These are phyloP conservation scores for Tetragonia tetragonoides DNA, from an alignment of 148 eudicot species.

Conservation along the genomic window DNA sequence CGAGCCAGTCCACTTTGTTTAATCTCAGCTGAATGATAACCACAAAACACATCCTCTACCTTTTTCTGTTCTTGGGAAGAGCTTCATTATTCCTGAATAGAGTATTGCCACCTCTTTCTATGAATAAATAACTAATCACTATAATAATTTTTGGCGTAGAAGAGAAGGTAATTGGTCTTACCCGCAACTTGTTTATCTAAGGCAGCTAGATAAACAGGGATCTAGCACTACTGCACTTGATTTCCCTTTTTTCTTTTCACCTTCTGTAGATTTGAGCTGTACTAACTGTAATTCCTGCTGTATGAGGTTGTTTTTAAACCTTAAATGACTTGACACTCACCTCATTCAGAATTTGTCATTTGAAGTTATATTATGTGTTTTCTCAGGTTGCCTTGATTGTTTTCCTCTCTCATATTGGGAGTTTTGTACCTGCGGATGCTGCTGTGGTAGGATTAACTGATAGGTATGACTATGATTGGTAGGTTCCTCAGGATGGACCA, in stretches of 20 bases:
- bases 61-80: no score
- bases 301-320: neutral
- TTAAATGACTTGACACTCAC: neutral
- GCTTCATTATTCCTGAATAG: no score
- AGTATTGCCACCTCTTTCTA: no score
- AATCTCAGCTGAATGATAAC: no score
- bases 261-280: neutral
- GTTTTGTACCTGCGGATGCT: constrained; percentile 97
- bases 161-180: neutral
- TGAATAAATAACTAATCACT: no score
- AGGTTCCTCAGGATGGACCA: constrained; percentile 1
- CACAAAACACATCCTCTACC: no score
- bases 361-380: constrained; percentile 15
- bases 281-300: neutral
- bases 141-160: neutral
- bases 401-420: constrained; percentile 95
- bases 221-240: neutral
- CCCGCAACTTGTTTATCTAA: neutral
- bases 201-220: neutral
- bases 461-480: constrained; percentile 44
- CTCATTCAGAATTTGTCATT: neutral
- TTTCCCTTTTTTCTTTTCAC: neutral
- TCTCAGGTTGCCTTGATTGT: constrained; percentile 93
- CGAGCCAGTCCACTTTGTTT: no score
- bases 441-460: constrained; percentile 96